A percentile compares a stretch with the other conserved stretches of the same genome.
Evolutionary conservation across 257 asterid species (phyloP).

Genomic region (Penstemon eatonii): DNA sequence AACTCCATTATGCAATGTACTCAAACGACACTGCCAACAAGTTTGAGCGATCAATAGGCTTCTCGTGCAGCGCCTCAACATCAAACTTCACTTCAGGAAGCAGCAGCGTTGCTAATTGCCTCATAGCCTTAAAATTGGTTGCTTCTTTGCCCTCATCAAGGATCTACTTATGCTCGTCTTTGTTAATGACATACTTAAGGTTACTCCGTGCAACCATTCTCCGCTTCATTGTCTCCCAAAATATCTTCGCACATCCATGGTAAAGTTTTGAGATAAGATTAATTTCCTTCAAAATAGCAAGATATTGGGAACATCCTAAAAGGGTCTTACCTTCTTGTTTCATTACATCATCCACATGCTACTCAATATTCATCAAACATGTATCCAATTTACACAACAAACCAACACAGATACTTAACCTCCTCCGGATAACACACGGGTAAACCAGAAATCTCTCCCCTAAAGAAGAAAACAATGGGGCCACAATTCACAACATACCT

Average conservation of each 20-base stretch:
- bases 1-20: slow-evolving; percentile 86
- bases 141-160: slow-evolving; percentile 70
- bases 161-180: slow-evolving; percentile 76
- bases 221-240: slow-evolving; percentile 60
- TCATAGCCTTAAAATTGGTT: slow-evolving; percentile 75
- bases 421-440: slow-evolving; percentile 42
- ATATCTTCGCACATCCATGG: slow-evolving; percentile 51
- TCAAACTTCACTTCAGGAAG: slow-evolving; percentile 91
- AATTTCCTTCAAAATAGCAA: slow-evolving; percentile 68
- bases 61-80: slow-evolving; percentile 81
- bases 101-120: slow-evolving; percentile 76
- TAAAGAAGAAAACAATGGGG: slow-evolving; percentile 40
- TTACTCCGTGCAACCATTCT: slow-evolving; percentile 59
- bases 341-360: slow-evolving; percentile 33
- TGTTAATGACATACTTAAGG: slow-evolving; percentile 68
- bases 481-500: slow-evolving; percentile 28
- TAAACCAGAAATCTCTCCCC: slow-evolving; percentile 30
- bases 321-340: slow-evolving; percentile 32
- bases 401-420: slow-evolving; percentile 39
- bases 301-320: slow-evolving; percentile 53
- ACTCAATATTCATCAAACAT: slow-evolving; percentile 63
- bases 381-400: slow-evolving; percentile 53
- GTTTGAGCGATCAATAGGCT: slow-evolving; percentile 89
- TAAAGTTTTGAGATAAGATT: slow-evolving; percentile 57
- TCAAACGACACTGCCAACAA: slow-evolving; percentile 80